Conservation (phyloP, 129 eudicot species). For the Ambrosia trifida region DNA sequence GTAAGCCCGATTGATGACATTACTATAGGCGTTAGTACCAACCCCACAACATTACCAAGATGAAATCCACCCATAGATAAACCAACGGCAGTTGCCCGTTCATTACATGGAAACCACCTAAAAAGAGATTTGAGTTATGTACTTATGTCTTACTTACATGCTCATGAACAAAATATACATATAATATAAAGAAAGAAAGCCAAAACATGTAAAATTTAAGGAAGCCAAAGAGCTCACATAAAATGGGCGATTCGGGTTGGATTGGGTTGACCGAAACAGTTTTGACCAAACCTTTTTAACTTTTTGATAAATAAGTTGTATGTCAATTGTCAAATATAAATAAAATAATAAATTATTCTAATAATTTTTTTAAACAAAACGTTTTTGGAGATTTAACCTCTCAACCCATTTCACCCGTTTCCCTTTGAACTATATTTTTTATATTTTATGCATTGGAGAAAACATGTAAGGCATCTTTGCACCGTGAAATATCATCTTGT, state of each 20-base stretch:
- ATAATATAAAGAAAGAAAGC: background rate
- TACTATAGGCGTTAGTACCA: slow-evolving; percentile 63
- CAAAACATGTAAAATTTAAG: no score
- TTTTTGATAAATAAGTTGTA: background rate
- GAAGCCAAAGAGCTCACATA: no score
- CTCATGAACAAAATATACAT: background rate
- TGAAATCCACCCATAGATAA: slow-evolving; percentile 98
- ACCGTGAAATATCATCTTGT: background rate
- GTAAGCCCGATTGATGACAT: slow-evolving; percentile 76
- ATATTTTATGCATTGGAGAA: background rate
- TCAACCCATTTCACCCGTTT: background rate
- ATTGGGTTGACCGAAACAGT: background rate
- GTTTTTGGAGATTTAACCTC: background rate
- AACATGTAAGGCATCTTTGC: background rate
- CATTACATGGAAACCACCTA: slow-evolving; percentile 97
- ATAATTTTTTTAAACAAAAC: background rate
- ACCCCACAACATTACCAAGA: slow-evolving; percentile 90
- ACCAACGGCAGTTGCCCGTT: slow-evolving; percentile 94
- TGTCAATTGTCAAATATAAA: background rate
- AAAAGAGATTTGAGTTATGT: background rate
- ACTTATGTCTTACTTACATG: background rate
- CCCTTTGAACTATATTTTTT: background rate
- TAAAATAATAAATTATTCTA: background rate
- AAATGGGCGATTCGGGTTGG: background rate
- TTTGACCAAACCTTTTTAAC: background rate